Evolutionary conservation across 352 stramenopile genomes (phyloP).

Genomic region (Pythium aquatile): DNA sequence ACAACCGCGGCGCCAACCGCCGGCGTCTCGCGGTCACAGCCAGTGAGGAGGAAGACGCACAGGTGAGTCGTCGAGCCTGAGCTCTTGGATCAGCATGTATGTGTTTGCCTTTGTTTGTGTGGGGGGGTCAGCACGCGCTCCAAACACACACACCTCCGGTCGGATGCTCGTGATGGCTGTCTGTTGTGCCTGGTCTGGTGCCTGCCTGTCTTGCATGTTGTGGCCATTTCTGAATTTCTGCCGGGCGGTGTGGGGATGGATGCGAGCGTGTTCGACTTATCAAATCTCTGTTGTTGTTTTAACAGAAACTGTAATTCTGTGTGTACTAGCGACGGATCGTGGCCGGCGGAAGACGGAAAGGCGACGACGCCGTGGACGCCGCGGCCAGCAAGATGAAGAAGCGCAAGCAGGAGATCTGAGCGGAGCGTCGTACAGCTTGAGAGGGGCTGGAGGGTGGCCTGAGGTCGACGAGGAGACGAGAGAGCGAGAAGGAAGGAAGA

Average conservation of each 20-base stretch:
- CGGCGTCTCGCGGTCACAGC: conserved; percentile 77
- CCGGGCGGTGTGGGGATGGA: conserved; percentile 29
- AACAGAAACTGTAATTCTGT: conserved; percentile 93
- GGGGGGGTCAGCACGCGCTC: conserved; percentile 24
- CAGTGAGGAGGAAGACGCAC: conserved; percentile 80
- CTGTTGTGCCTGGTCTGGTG: conserved; percentile 32
- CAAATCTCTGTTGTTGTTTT: conserved; percentile 82
- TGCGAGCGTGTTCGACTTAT: conserved; percentile 78
- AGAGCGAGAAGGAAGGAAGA: conserved; percentile 16
- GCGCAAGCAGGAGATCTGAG: conserved; percentile 61
- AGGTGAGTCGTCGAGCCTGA: conserved; percentile 45
- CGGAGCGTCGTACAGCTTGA: not conserved
- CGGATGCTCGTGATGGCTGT: conserved; percentile 30
- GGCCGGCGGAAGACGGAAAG: conserved; percentile 68
- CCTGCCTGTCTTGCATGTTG: conserved; percentile 31
- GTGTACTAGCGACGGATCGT: conserved; percentile 84
- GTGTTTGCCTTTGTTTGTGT: conserved; percentile 12
- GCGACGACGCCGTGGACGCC: conserved; percentile 47
- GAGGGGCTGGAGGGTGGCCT: not conserved
- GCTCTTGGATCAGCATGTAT: conserved; percentile 5
- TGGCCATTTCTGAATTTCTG: conserved; percentile 29
- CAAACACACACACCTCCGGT: conserved; percentile 30
- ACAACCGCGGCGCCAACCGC: conserved; percentile 85
- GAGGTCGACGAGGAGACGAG: conserved; percentile 15
- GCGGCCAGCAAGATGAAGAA: conserved; percentile 65